These are phyloP conservation scores for Claviceps digitariae DNA, from an alignment of 2,329 filamentous ascomycete species.

Conservation along the genomic window DNA sequence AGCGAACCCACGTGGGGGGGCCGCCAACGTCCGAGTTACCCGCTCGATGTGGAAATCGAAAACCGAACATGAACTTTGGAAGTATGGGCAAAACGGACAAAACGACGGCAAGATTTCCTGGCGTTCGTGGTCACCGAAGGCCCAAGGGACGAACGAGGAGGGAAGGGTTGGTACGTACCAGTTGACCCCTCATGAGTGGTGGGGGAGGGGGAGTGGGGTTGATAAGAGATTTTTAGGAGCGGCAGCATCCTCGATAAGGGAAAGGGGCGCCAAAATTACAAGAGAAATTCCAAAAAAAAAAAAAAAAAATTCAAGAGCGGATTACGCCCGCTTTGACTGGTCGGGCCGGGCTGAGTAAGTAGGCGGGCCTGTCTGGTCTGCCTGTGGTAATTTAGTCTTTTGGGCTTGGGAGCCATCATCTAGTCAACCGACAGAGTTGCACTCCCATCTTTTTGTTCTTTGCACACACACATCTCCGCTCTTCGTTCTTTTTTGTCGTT, in stretches of 20 bases:
- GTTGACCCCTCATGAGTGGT: background rate
- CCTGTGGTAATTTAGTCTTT: no score
- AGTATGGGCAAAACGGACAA: background rate
- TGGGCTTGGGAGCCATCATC: no score
- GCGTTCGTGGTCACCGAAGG: background rate
- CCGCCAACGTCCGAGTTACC: background rate
- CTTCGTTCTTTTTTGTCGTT: background rate
- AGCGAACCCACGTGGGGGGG: background rate
- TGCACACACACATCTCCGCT: background rate
- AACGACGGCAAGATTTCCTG: background rate
- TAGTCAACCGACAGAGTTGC: background rate
- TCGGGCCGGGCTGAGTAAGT: background rate
- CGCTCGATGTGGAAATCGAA: background rate
- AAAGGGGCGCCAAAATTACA: background rate
- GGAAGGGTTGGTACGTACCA: background rate
- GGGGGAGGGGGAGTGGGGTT: background rate
- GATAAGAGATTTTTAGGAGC: conserved; percentile 2
- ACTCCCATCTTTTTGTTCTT: background rate
- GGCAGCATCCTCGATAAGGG: conserved; percentile 1
- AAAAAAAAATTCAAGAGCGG: background rate
- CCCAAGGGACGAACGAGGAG: background rate
- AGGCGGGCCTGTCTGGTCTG: background rate
- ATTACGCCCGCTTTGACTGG: background rate
- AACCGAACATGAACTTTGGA: background rate
- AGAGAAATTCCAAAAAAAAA: background rate